These are phyloP conservation scores for Hysterium pulicare DNA, from an alignment of 2,329 filamentous ascomycete species.

Conservation along the genomic window DNA sequence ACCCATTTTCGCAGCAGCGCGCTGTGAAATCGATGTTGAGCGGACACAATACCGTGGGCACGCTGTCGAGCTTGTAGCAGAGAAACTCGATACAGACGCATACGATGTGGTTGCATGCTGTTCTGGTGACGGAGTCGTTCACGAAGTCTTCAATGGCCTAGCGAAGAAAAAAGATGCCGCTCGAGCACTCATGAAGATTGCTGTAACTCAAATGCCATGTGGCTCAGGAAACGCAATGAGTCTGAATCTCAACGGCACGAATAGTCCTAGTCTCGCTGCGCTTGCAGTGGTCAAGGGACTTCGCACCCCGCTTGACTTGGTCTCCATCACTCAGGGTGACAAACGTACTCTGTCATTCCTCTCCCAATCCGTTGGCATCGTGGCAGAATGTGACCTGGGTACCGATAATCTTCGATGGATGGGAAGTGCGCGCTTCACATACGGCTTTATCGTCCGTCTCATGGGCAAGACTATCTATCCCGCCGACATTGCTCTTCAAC, in stretches of 20 bases:
- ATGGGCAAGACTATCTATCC: conserved; percentile 77
- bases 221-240: conserved; percentile 94
- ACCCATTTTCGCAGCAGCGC: conserved; percentile 78
- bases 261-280: conserved; percentile 70
- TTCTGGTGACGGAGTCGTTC: conserved; percentile 86
- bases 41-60: conserved; percentile 71
- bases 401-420: conserved; percentile 94
- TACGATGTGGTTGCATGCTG: conserved; percentile 86
- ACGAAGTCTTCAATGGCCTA: conserved; percentile 94
- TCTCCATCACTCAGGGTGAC: conserved; percentile 80
- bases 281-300: conserved; percentile 84
- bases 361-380: conserved; percentile 83
- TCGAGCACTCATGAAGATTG: conserved; percentile 70
- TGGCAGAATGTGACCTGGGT: conserved; percentile 84
- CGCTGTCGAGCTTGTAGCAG: conserved; percentile 67
- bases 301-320: conserved; percentile 77
- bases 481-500: conserved; percentile 81
- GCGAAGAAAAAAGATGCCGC: conserved; percentile 72
- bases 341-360: conserved; percentile 78
- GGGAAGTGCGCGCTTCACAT: conserved; percentile 79
- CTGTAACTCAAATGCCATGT: conserved; percentile 84
- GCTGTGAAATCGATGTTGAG: conserved; percentile 71
- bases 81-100: conserved; percentile 70
- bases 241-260: conserved; percentile 81
- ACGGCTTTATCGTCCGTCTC: conserved; percentile 75